Conservation (phyloP, 2,329 filamentous ascomycete genomes). For the Kalmusia sp. region DNA sequence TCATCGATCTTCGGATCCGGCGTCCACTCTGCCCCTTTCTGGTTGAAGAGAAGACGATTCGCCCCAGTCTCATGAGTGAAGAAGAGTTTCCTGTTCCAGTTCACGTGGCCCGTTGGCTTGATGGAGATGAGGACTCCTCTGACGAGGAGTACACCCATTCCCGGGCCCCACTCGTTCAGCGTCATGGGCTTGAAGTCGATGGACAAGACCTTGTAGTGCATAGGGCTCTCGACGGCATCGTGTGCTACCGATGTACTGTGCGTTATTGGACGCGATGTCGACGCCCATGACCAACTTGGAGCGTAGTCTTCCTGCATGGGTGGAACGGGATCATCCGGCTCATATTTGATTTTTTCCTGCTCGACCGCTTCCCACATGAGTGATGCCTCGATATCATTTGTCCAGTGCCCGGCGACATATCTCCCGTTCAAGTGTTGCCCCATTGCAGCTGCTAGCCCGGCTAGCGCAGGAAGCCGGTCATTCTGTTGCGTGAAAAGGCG, state of each 20-base stretch:
- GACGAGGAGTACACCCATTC: too few species aligned
- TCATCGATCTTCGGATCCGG: neutral
- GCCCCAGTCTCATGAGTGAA: too few species aligned
- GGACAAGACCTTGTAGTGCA: too few species aligned
- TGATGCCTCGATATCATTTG: neutral
- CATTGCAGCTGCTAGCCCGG: neutral
- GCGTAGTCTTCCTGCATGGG: neutral
- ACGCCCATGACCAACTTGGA: slow-evolving; percentile 1
- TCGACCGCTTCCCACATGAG: neutral
- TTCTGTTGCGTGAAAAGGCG: neutral
- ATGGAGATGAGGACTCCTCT: too few species aligned
- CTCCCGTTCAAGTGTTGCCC: neutral
- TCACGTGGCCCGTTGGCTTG: too few species aligned
- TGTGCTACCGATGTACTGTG: too few species aligned
- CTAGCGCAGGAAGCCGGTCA: neutral
- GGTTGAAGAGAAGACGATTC: too few species aligned
- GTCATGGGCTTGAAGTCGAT: too few species aligned
- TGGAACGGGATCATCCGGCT: too few species aligned
- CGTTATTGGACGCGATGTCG: neutral
- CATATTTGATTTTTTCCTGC: neutral
- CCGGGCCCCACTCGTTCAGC: too few species aligned
- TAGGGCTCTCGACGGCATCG: too few species aligned
- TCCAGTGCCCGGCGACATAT: neutral
- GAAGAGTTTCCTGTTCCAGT: too few species aligned
- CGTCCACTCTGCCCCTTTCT: neutral